Conservation (phyloP, 108 stramenopile species). For the Licmophora abbreviata region DNA sequence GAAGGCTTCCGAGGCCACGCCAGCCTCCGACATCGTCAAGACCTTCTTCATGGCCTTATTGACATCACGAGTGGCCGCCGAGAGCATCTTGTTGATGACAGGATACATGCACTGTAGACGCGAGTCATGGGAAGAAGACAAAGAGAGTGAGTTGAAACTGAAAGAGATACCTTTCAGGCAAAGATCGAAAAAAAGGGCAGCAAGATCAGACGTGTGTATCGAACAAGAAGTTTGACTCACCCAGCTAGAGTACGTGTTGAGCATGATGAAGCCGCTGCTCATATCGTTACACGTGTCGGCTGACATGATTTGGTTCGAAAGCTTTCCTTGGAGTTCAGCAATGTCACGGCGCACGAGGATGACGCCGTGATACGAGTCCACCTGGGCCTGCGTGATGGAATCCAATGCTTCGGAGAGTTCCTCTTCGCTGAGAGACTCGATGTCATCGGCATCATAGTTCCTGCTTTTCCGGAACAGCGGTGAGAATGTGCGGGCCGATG, state of each 20-base stretch:
- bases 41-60: constrained; percentile 1
- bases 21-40: neutral
- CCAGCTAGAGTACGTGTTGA: constrained; percentile 4
- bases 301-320: neutral
- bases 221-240: too few relatives aligned
- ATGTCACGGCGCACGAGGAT: neutral
- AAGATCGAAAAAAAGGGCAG: too few relatives aligned
- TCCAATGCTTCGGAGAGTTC: neutral
- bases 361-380: neutral
- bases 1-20: constrained; percentile 1
- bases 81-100: constrained; percentile 1
- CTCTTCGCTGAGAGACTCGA: too few relatives aligned
- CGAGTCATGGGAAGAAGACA: too few relatives aligned
- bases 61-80: neutral
- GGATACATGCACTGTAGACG: constrained; percentile 3
- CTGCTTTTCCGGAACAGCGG: too few relatives aligned
- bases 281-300: neutral
- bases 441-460: too few relatives aligned
- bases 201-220: too few relatives aligned
- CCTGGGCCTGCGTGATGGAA: neutral
- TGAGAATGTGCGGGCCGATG: too few relatives aligned
- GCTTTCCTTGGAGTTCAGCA: neutral
- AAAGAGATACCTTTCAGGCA: too few relatives aligned
- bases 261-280: neutral
- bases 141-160: too few relatives aligned